Conservation (phyloP, 2,329 filamentous ascomycete genomes). For the Myriangium duriaei region DNA sequence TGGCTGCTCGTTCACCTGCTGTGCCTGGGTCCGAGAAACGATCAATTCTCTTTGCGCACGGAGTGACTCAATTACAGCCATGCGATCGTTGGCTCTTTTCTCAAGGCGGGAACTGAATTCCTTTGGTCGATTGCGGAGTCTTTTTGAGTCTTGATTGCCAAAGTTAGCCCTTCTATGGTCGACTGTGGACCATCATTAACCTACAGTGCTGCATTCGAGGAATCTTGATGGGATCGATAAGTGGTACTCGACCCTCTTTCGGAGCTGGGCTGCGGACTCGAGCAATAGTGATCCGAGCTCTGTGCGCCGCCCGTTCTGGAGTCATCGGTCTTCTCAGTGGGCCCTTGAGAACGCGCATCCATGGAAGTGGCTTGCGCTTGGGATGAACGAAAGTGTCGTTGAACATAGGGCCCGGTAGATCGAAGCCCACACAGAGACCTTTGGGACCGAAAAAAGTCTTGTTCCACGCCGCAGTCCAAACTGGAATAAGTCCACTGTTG, state of each 20-base stretch:
- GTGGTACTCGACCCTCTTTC: conserved; percentile 4
- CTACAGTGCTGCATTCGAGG: background rate
- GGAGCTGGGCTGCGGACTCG: conserved; percentile 3
- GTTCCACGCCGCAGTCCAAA: conserved; percentile 9
- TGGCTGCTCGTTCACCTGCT: too few species aligned
- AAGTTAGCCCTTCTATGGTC: background rate
- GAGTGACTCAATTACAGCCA: background rate
- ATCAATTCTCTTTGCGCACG: too few species aligned
- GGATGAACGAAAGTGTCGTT: conserved; percentile 6
- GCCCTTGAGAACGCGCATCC: background rate
- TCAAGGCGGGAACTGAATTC: background rate
- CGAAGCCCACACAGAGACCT: conserved; percentile 8
- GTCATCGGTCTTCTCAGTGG: conserved; percentile 6
- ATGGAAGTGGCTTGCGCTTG: conserved; percentile 1
- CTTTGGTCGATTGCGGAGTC: conserved; percentile 1
- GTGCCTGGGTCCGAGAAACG: too few species aligned
- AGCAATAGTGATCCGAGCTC: conserved; percentile 6
- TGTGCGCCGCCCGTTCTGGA: conserved; percentile 1
- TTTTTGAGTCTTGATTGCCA: conserved; percentile 1
- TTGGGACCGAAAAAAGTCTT: conserved; percentile 9
- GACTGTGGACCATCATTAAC: background rate
- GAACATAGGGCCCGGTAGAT: conserved; percentile 7
- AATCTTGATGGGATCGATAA: conserved; percentile 5
- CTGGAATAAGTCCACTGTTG: conserved; percentile 5
- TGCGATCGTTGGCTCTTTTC: background rate